Conservation (phyloP, 1,139 yeast genomes). For the Suhomyces ambrosiae region DNA sequence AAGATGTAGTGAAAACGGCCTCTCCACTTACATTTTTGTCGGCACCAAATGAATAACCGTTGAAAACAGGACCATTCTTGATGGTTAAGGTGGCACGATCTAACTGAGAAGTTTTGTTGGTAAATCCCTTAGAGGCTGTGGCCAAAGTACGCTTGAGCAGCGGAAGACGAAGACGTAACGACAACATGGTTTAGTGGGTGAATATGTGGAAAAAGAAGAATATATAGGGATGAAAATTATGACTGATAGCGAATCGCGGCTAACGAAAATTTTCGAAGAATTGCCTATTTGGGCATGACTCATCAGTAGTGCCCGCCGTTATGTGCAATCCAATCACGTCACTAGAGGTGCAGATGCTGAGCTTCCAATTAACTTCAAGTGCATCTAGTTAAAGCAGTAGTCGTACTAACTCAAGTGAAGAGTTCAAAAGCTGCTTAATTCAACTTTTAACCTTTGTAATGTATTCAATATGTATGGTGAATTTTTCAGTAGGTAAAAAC, state of each 20-base stretch:
- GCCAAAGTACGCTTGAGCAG: conserved; percentile 36
- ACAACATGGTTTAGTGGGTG: conserved; percentile 6
- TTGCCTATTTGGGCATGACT: conserved; percentile 36
- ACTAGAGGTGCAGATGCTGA: conserved; percentile 4
- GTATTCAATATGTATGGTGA: no score
- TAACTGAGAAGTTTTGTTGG: conserved; percentile 44
- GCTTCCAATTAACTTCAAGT: no score
- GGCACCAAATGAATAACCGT: conserved; percentile 94
- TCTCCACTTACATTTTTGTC: conserved; percentile 90
- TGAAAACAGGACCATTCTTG: conserved; percentile 90
- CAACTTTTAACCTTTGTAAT: no score
- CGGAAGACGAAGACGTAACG: conserved; percentile 6
- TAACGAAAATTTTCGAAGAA: conserved; percentile 27
- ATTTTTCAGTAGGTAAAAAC: no score
- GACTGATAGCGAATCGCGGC: conserved; percentile 46
- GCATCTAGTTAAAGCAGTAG: no score
- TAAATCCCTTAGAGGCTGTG: conserved; percentile 37
- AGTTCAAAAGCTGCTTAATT: no score
- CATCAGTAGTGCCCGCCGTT: conserved; percentile 11
- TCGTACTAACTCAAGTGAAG: no score
- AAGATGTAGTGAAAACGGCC: conserved; percentile 95
- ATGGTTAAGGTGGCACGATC: conserved; percentile 90
- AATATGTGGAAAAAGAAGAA: conserved; percentile 8
- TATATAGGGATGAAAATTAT: conserved; percentile 12
- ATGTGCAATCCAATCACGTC: conserved; percentile 6